phyloP scores from a whole-genome alignment of 1,139 yeast genomes.

The Geotrichum bryndzae region DNA sequence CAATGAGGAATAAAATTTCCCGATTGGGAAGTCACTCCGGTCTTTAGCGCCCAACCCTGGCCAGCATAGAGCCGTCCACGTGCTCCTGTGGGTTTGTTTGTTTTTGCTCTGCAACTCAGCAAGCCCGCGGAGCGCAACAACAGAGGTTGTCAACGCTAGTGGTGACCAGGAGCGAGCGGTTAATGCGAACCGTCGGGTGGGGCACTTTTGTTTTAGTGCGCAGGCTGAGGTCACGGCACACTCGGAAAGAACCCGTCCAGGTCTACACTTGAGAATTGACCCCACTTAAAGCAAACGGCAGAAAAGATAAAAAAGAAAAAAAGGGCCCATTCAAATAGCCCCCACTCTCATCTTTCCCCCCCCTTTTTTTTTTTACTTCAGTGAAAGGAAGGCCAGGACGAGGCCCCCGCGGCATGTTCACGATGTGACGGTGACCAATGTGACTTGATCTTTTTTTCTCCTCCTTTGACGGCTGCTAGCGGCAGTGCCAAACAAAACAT shows the following conservation, averaged over 20 bases:
- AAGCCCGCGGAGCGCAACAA: background rate
- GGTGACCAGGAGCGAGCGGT: too few species aligned
- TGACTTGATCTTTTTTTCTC: background rate
- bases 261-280: background rate
- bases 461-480: background rate
- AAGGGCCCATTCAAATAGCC: background rate
- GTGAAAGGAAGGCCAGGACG: background rate
- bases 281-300: too few species aligned
- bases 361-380: background rate
- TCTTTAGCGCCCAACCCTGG: background rate
- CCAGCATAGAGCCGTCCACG: background rate
- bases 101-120: background rate
- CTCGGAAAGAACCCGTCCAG: background rate
- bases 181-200: background rate
- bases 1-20: background rate
- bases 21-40: background rate
- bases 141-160: background rate
- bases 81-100: background rate
- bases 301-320: background rate
- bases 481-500: too few species aligned
- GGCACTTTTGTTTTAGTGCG: background rate
- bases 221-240: background rate
- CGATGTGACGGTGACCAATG: background rate
- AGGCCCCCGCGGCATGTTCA: background rate
- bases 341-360: background rate